Base-by-base conservation (phyloP, 306 rosid species). In the Sindora glabra region DNA sequence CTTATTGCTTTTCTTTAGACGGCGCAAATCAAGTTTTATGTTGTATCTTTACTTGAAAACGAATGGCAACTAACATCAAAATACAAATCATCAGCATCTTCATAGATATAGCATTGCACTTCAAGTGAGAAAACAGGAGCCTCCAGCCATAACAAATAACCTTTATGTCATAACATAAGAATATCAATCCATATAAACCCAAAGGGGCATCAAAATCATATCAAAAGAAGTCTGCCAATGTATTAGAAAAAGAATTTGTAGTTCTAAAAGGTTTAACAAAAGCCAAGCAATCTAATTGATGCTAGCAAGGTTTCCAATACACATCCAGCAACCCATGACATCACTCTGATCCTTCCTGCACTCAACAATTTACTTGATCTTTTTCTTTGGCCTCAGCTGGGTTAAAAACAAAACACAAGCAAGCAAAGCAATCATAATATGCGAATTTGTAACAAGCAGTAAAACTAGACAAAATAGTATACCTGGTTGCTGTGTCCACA, bases 401-500 rank as follows among this genome's bases (percentile, higher is more conserved):
- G 71, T 41, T 42, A 44, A 66, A 65, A 29, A 30, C n/a, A 2
- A 56, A 53, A 6, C 45, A 5, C 26, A 17, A 5, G 15, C 5
- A 1, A 17, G 6, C 14, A 62, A 0, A 19, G 49, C 3, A 12
- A 36, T 4, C 2, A 7, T 3, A 27, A 22, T 13, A 48, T 0
- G 16, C 2, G n/a, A 0, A 47, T 4, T n/a, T 17, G 0, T 3
- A 44, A 8, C 16, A 0, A 30, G 34, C n/a, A n/a, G 0, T 32
- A 6, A 21, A 27, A 44, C 3, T 5, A 3, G 1, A 9, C 22
- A 44, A 6, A 56, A 23, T 19, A 27, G 6, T 5, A 12, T 47
- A 83, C 96, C 95, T 90, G 97, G 91, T 90, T 92, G 92, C 96
- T 92, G 86, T 92, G 98, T 27, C 98, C 98, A 73, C 98, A 92